Conservation (phyloP, 768 basidiomycete genomes). For the Goffeauzyma gilvescens region DNA sequence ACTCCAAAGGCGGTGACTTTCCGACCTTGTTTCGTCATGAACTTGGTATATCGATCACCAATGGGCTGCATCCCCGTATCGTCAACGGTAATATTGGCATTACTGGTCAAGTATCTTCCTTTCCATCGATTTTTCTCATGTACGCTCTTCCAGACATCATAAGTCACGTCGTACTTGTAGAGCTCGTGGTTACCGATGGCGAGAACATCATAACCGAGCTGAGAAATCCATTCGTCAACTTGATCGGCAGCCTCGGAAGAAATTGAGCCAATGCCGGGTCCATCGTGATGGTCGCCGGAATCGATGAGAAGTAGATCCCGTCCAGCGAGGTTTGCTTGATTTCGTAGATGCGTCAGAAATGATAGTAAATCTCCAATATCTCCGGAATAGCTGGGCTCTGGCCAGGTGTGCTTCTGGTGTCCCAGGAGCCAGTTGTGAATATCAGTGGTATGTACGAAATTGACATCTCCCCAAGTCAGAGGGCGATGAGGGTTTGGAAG, state of each 20-base stretch:
- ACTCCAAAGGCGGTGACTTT: conserved; percentile 64
- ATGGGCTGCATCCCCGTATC: conserved; percentile 10
- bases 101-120: conserved; percentile 63
- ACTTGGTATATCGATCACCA: conserved; percentile 47
- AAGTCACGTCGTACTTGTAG: conserved; percentile 36
- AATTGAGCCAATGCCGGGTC: conserved; percentile 23
- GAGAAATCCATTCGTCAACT: conserved; percentile 52
- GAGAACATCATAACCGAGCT: conserved; percentile 62
- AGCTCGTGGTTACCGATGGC: conserved; percentile 79
- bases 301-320: conserved; percentile 62
- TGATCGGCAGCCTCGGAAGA: conserved; percentile 2
- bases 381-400: conserved; percentile 34
- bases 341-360: conserved; percentile 69
- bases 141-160: background rate
- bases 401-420: conserved; percentile 42
- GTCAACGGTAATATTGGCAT: conserved; percentile 55
- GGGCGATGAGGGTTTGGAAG: conserved; percentile 40
- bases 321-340: conserved; percentile 49
- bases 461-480: conserved; percentile 74
- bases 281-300: conserved; percentile 32
- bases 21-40: conserved; percentile 52
- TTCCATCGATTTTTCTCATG: conserved; percentile 30
- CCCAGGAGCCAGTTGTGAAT: conserved; percentile 64
- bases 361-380: conserved; percentile 68
- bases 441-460: conserved; percentile 72